Percentiles rank a stretch among this genome's conserved stretches.
phyloP scores from a whole-genome alignment of 2,329 filamentous ascomycete species.

The Arthrinium phaeospermum region DNA sequence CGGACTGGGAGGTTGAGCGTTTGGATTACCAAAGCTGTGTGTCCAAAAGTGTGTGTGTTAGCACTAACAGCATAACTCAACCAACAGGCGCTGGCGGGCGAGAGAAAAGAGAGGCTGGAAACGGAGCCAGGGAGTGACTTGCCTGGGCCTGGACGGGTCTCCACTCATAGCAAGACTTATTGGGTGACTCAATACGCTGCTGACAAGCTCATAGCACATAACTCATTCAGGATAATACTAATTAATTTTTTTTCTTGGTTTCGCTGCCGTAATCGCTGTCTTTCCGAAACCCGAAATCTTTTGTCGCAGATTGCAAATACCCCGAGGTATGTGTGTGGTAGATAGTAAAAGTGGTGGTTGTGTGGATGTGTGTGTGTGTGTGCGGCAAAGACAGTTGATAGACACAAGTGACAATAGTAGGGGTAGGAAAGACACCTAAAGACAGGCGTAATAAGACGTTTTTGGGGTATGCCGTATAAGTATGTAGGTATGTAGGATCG shows the following conservation, averaged over 20 bases:
- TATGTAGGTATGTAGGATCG: not conserved
- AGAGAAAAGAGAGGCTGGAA: constrained; percentile 15
- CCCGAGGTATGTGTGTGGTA: not conserved
- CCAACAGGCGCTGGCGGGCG: not conserved
- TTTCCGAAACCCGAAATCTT: not conserved
- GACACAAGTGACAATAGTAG: not conserved
- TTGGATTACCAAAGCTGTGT: constrained; percentile 66
- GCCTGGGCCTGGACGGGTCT: constrained; percentile 12
- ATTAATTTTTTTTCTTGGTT: not conserved
- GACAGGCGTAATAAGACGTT: not conserved
- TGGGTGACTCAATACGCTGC: not conserved
- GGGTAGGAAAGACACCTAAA: not conserved
- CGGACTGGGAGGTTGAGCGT: constrained; percentile 65
- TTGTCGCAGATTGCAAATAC: constrained; percentile 1
- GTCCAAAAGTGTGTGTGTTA: constrained; percentile 24
- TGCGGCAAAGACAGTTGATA: constrained; percentile 4
- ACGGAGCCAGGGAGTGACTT: constrained; percentile 18
- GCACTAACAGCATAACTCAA: constrained; percentile 26
- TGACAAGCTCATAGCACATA: constrained; percentile 11
- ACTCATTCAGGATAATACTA: not conserved
- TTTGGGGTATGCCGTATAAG: not conserved
- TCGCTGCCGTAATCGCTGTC: not conserved
- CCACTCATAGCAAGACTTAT: constrained; percentile 19
- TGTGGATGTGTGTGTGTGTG: not conserved
- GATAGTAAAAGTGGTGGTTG: not conserved